Conservation (phyloP, 2,329 filamentous ascomycete genomes). For the Fusarium sp. region DNA sequence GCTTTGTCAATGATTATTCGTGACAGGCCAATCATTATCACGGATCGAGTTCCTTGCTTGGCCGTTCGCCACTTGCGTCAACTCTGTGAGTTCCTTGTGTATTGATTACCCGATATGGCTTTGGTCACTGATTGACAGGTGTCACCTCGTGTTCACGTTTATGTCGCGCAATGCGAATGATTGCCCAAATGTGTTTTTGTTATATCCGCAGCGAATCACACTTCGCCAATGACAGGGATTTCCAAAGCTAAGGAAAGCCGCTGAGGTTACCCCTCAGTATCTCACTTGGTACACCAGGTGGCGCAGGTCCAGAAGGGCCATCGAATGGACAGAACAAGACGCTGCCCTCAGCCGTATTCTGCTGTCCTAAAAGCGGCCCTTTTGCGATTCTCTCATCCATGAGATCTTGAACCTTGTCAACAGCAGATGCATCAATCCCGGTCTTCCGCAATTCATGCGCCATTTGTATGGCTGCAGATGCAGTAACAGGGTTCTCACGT, state of each 20-base stretch:
- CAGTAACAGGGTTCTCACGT: slow-evolving; percentile 71
- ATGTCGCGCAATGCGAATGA: background rate
- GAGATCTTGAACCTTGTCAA: slow-evolving; percentile 37
- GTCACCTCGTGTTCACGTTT: background rate
- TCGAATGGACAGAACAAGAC: slow-evolving; percentile 42
- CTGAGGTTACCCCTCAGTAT: slow-evolving; percentile 12
- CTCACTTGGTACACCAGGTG: slow-evolving; percentile 23
- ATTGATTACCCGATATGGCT: background rate
- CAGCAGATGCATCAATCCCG: slow-evolving; percentile 37
- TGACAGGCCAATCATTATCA: background rate
- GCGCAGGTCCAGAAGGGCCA: background rate
- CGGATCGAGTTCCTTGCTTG: background rate
- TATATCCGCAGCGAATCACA: background rate
- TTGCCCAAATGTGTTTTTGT: background rate
- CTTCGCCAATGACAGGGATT: background rate
- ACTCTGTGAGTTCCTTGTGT: background rate
- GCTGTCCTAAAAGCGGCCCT: slow-evolving; percentile 31
- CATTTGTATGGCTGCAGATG: slow-evolving; percentile 76
- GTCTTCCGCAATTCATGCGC: slow-evolving; percentile 69
- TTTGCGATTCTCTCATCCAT: slow-evolving; percentile 24
- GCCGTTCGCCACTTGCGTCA: background rate
- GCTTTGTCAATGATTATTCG: background rate
- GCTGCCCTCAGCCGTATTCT: slow-evolving; percentile 19
- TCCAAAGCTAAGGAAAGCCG: background rate
- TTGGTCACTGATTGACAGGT: background rate